These are phyloP conservation scores for Diutina catenulata DNA, from an alignment of 1,139 yeast genomes.

Conservation along the genomic window DNA sequence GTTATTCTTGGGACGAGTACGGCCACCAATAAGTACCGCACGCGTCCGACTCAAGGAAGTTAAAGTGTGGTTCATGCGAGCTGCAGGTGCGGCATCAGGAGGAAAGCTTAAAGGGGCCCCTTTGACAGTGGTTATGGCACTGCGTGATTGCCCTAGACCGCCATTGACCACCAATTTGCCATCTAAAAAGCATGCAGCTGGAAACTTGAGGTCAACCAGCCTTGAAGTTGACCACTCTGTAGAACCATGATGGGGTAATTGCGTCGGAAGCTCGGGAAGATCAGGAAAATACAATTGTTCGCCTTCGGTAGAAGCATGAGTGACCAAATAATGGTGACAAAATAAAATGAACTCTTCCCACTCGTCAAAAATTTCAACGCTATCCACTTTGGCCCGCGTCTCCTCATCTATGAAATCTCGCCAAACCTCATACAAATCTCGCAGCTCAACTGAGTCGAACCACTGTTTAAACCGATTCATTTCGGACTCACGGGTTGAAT, in stretches of 20 bases:
- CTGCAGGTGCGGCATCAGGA: constrained; percentile 14
- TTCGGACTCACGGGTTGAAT: constrained; percentile 44
- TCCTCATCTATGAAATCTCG: constrained; percentile 24
- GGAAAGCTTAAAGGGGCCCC: too few relatives aligned
- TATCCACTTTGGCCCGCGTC: constrained; percentile 30
- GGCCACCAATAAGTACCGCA: constrained; percentile 52
- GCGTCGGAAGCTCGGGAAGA: neutral
- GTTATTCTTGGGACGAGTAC: constrained; percentile 45
- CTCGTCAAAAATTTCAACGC: constrained; percentile 67
- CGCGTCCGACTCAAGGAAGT: constrained; percentile 18
- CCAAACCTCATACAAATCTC: constrained; percentile 54
- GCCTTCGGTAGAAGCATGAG: constrained; percentile 44
- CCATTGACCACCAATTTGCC: constrained; percentile 33
- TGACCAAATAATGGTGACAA: constrained; percentile 63
- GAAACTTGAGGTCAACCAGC: constrained; percentile 30
- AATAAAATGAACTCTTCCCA: constrained; percentile 73
- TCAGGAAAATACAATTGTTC: neutral
- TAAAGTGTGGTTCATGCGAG: constrained; percentile 54
- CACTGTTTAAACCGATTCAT: constrained; percentile 32
- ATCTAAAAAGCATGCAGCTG: constrained; percentile 22
- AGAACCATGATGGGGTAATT: neutral
- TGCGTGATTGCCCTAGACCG: constrained; percentile 41
- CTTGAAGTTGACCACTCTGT: neutral
- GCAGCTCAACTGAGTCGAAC: constrained; percentile 37
- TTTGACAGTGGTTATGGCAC: constrained; percentile 11